These are phyloP conservation scores for Simplicillium aogashimaense DNA, from an alignment of 2,329 filamentous ascomycete species.

Conservation along the genomic window DNA sequence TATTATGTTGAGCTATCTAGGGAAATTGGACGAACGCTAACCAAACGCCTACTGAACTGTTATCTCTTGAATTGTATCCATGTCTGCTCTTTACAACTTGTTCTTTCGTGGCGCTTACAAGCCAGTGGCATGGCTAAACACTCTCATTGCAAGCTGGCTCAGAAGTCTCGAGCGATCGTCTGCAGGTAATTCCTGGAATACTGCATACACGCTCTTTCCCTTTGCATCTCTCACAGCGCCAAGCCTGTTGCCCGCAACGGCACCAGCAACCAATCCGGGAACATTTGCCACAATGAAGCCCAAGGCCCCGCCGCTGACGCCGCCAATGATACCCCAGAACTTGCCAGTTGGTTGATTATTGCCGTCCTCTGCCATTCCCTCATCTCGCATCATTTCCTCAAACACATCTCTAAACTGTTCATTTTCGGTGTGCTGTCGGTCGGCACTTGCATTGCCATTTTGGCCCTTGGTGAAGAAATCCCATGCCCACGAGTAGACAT, in stretches of 20 bases:
- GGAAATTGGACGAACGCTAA: no score
- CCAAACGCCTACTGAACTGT: no score
- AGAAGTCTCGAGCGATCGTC: constrained; percentile 72
- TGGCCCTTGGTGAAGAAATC: constrained; percentile 42
- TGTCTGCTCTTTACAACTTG: not conserved
- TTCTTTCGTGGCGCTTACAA: constrained; percentile 20
- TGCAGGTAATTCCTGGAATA: constrained; percentile 80
- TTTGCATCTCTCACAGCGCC: constrained; percentile 81
- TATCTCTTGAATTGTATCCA: no score
- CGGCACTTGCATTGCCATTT: constrained; percentile 25
- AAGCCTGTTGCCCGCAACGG: constrained; percentile 85
- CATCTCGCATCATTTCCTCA: constrained; percentile 81
- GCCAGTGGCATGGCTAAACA: constrained; percentile 72
- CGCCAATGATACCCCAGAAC: constrained; percentile 84
- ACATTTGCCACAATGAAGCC: constrained; percentile 95
- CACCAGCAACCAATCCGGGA: constrained; percentile 78
- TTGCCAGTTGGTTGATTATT: constrained; percentile 52
- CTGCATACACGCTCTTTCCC: constrained; percentile 90
- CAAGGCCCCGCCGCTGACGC: constrained; percentile 76
- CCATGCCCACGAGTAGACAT: constrained; percentile 70
- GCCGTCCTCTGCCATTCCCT: constrained; percentile 68
- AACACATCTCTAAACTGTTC: constrained; percentile 84
- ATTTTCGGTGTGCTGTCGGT: constrained; percentile 48
- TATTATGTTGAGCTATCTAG: no score
- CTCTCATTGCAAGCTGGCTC: constrained; percentile 73